A percentile compares a stretch with the other conserved stretches of the same genome.
phyloP scores from a whole-genome alignment of 2,329 filamentous ascomycete species.

The Arthrobotrys megalospora region DNA sequence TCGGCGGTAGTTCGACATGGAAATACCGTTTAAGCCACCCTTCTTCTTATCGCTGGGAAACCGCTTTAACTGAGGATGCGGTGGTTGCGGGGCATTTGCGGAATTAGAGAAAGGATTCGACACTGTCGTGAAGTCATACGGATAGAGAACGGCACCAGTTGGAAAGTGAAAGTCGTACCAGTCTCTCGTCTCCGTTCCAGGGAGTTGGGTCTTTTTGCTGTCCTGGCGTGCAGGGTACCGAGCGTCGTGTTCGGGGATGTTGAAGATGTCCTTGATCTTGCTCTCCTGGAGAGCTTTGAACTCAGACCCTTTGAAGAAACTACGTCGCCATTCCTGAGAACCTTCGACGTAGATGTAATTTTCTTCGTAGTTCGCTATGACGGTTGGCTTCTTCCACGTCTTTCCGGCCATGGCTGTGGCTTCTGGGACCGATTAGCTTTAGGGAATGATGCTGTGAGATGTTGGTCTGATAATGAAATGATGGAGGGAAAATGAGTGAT shows the following conservation, averaged over 20 bases:
- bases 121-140: constrained; percentile 35
- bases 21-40: constrained; percentile 26
- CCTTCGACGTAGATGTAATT: constrained; percentile 21
- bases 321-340: constrained; percentile 30
- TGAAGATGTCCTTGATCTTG: constrained; percentile 52
- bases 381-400: neutral
- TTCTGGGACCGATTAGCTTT: neutral
- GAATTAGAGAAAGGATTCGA: constrained; percentile 1
- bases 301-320: constrained; percentile 35
- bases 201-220: constrained; percentile 15
- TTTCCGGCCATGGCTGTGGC: neutral
- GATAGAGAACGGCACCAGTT: constrained; percentile 47
- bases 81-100: neutral
- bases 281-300: constrained; percentile 38
- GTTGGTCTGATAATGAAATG: neutral
- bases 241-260: constrained; percentile 23
- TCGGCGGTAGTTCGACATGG: constrained; percentile 43
- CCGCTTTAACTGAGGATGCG: constrained; percentile 19
- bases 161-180: constrained; percentile 58
- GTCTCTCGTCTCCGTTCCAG: constrained; percentile 33
- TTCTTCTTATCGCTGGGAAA: constrained; percentile 38
- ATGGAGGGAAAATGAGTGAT: neutral
- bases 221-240: constrained; percentile 45
- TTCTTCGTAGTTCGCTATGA: neutral
- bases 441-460: neutral